Base-by-base conservation (phyloP, 1,139 yeast species). In the Lodderomyces parapsilosis region DNA sequence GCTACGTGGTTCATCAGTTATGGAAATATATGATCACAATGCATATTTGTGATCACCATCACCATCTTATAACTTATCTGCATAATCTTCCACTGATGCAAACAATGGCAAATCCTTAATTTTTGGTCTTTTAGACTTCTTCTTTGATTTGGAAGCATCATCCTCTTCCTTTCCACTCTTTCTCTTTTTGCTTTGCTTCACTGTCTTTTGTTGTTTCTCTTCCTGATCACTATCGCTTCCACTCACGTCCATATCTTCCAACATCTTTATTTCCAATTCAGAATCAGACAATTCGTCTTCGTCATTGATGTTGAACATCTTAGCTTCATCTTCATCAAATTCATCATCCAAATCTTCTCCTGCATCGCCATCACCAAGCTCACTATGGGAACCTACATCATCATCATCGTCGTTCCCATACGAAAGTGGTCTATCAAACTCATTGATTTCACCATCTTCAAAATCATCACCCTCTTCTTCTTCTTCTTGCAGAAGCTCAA, bases 31-130 rank as follows among this genome's bases (percentile, higher is more conserved):
- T n/a, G n/a, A n/a, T n/a, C n/a, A n/a, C n/a, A n/a, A n/a, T n/a
- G n/a, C n/a, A n/a, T n/a, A n/a, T n/a, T n/a, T n/a, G n/a, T n/a
- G n/a, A n/a, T n/a, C 6, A 30, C 6, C 31, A 5, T 14, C 15
- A 10, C 5, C 31, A 30, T 14, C 15, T 10, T 30, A 18, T 30
- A 30, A 30, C 19, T 30, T 30, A 15, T 30, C 33, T 8, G 96
- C 85, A 61, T 90, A 91, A 52, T 89, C 96, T 38, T 87, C 96
- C 8, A 83, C 95, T 39, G 94, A 83, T 2, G 96, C 98, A 69
- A 89, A 91, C 17, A 83, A 76, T 17, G 98, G 97, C 51, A 91
- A 68, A 45, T 77, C 80, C 59, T 77, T 82, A 56, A 85, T 67
- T 63, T 80, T 84, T 51, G 73, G 66, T 59, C 74, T 81, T 71